A percentile compares a stretch with the other conserved stretches of the same genome.
phyloP scores from a whole-genome alignment of 148 eudicot species.

The Rhododendron griersonianum region DNA sequence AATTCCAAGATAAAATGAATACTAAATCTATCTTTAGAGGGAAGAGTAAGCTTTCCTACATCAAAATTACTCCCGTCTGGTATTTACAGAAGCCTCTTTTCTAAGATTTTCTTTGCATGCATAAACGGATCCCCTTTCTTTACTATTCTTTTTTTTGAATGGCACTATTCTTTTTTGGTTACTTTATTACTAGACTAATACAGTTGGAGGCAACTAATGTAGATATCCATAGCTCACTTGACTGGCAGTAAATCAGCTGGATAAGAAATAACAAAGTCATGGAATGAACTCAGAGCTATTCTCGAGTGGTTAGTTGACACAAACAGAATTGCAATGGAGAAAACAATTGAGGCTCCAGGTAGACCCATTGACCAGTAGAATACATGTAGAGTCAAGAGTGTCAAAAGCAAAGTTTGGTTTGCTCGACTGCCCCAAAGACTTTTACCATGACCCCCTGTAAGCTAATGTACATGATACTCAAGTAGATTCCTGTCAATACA shows the following conservation, averaged over 20 bases:
- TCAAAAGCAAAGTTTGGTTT: no score
- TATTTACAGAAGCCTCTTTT: background rate
- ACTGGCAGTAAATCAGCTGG: background rate
- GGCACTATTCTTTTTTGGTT: background rate
- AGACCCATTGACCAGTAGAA: no score
- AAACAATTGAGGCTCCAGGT: no score
- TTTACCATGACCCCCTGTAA: background rate
- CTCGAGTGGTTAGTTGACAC: background rate
- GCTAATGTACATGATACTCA: background rate
- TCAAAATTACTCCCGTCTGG: background rate
- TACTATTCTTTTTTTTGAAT: background rate
- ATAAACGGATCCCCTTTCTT: background rate
- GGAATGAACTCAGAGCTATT: background rate
- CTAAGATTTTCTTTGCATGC: background rate
- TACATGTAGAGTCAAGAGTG: no score
- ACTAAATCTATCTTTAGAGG: background rate
- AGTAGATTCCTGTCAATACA: background rate
- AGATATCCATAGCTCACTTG: background rate
- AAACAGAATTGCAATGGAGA: background rate
- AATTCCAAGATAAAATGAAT: slow-evolving; percentile 3
- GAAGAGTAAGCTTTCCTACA: background rate
- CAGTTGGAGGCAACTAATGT: background rate
- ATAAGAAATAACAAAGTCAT: background rate
- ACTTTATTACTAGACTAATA: background rate
- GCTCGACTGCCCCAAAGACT: background rate